These are phyloP conservation scores for Tolypocladium sp. DNA, from an alignment of 2,329 filamentous ascomycete species.

Conservation along the genomic window DNA sequence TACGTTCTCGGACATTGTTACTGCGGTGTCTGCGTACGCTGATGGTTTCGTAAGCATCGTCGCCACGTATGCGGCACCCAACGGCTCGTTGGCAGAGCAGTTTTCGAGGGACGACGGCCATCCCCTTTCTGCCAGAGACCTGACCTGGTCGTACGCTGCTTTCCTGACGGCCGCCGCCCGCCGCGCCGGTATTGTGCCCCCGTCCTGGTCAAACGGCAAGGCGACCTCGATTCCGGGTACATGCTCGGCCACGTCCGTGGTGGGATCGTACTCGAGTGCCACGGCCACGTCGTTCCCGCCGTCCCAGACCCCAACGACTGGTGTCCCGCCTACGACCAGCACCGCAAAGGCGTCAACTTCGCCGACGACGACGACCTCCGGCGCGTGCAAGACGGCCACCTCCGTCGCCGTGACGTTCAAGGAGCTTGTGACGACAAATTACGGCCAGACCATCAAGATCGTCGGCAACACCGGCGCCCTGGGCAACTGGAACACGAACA, in stretches of 20 bases:
- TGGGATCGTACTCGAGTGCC: slow-evolving; percentile 41
- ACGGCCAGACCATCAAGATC: slow-evolving; percentile 57
- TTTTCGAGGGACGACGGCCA: slow-evolving; percentile 43
- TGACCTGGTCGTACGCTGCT: slow-evolving; percentile 67
- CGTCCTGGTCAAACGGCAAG: slow-evolving; percentile 42
- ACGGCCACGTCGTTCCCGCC: slow-evolving; percentile 39
- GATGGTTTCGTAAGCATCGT: slow-evolving; percentile 55
- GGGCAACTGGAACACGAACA: slow-evolving; percentile 50
- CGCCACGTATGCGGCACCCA: slow-evolving; percentile 48
- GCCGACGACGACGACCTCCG: slow-evolving; percentile 12
- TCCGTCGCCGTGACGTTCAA: slow-evolving; percentile 55
- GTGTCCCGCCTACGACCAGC: slow-evolving; percentile 17
- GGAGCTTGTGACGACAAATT: slow-evolving; percentile 44
- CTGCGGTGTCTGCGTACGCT: slow-evolving; percentile 48
- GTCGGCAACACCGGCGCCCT: slow-evolving; percentile 50
- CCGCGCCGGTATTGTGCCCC: slow-evolving; percentile 44
- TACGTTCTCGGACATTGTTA: slow-evolving; percentile 45
- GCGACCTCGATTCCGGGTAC: slow-evolving; percentile 37
- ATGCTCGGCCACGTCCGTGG: slow-evolving; percentile 37
- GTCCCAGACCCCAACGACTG: slow-evolving; percentile 33
- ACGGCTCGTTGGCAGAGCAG: slow-evolving; percentile 61
- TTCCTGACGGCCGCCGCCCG: slow-evolving; percentile 56
- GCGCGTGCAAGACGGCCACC: slow-evolving; percentile 27
- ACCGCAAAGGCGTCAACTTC: slow-evolving; percentile 10
- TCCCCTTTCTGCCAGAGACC: slow-evolving; percentile 54